Evolutionary conservation across 257 asterid genomes (phyloP).

Genomic region (Solanum paucissectum): DNA sequence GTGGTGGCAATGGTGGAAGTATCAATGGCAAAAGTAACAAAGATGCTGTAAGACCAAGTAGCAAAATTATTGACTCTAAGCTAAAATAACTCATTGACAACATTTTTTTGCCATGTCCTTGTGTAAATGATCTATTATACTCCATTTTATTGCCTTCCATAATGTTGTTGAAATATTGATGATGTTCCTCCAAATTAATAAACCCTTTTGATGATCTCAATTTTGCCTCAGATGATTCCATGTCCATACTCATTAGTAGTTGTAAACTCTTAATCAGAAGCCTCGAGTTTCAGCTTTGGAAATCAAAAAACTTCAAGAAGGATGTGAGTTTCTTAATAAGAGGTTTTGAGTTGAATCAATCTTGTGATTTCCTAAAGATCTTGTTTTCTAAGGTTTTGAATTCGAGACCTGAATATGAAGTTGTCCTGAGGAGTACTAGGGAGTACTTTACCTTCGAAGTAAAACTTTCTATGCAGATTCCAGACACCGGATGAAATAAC

Average conservation of each 20-base stretch:
- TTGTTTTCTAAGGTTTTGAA: not conserved
- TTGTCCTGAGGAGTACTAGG: not conserved
- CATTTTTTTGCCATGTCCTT: conserved; percentile 19
- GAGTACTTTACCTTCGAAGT: not conserved
- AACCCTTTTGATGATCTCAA: not conserved
- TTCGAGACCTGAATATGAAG: not conserved
- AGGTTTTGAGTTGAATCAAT: not conserved
- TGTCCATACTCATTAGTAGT: not conserved
- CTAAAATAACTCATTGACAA: conserved; percentile 32
- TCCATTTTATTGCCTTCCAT: conserved; percentile 5
- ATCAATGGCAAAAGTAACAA: conserved; percentile 58
- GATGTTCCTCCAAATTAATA: not conserved
- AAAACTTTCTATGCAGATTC: not conserved
- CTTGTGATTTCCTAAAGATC: not conserved
- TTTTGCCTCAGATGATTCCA: not conserved
- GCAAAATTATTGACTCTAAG: conserved; percentile 36
- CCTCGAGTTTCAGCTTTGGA: not conserved
- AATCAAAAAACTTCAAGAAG: not conserved
- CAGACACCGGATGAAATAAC: not conserved
- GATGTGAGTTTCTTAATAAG: not conserved
- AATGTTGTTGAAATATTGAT: not conserved
- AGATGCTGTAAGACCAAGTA: conserved; percentile 45
- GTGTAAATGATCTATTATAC: not conserved
- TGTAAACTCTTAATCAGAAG: not conserved
- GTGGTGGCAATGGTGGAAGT: conserved; percentile 82